Conservation (phyloP, 73 alveolate species). For the Paramecium caudatum region DNA sequence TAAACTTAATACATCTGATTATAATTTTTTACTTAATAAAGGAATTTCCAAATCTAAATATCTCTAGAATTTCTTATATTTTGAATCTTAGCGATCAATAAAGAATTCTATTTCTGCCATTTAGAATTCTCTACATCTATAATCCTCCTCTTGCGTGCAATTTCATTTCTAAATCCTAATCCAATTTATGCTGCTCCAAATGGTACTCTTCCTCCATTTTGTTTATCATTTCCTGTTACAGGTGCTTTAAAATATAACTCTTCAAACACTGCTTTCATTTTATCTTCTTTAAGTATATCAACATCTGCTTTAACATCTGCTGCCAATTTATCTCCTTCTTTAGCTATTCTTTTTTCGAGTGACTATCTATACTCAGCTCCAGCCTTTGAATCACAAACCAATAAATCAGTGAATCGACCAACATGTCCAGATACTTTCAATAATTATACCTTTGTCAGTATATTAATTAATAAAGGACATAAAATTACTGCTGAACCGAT, state of each 20-base stretch:
- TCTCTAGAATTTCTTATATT: constrained; percentile 92
- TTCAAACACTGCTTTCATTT: constrained; percentile 86
- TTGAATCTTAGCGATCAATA: constrained; percentile 92
- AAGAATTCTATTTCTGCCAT: constrained; percentile 99
- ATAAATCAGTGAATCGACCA: constrained; percentile 98
- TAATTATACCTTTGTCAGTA: too few species aligned
- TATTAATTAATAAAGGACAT: too few species aligned
- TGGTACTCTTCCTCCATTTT: constrained; percentile 97
- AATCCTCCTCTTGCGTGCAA: constrained; percentile 98
- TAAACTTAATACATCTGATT: constrained; percentile 69
- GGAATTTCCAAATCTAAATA: constrained; percentile 88
- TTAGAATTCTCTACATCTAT: constrained; percentile 98
- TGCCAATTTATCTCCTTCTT: constrained; percentile 84
- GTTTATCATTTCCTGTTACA: constrained; percentile 97
- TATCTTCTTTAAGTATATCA: constrained; percentile 89
- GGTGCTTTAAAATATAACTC: constrained; percentile 90
- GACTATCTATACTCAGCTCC: constrained; percentile 96
- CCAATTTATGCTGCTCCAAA: constrained; percentile 99
- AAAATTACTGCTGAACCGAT: background rate
- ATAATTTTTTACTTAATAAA: constrained; percentile 84
- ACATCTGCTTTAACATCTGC: constrained; percentile 88
- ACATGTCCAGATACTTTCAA: constrained; percentile 99
- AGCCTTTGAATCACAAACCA: constrained; percentile 95
- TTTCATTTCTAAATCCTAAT: constrained; percentile 99
- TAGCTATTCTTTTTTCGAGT: constrained; percentile 79